phyloP scores from a whole-genome alignment of 1,284 basidiomycete species.

The Cutaneotrichosporon sp. region DNA sequence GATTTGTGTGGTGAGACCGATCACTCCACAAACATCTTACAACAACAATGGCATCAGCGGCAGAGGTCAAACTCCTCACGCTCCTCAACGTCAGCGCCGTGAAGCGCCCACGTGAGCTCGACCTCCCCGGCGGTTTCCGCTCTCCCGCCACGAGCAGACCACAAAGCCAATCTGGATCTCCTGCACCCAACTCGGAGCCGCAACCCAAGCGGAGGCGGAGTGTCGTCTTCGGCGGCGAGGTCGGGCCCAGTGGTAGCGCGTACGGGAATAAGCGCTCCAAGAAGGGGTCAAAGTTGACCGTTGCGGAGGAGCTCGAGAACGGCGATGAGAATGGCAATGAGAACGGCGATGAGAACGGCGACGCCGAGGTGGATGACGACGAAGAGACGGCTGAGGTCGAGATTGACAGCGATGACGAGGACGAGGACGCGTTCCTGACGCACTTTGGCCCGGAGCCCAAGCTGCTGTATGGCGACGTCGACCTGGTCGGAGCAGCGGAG shows the following conservation, averaged over 20 bases:
- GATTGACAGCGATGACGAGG: constrained; percentile 28
- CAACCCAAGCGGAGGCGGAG: constrained; percentile 40
- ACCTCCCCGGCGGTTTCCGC: constrained; percentile 52
- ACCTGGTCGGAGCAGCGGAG: constrained; percentile 30
- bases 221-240: constrained; percentile 48
- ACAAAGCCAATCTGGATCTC: not conserved
- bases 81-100: constrained; percentile 88
- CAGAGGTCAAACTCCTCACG: constrained; percentile 72
- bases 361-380: constrained; percentile 20
- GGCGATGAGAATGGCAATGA: constrained; percentile 21
- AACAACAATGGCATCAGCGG: constrained; percentile 59
- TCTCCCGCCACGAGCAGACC: constrained; percentile 15
- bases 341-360: constrained; percentile 21
- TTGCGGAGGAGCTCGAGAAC: constrained; percentile 16
- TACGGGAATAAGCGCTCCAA: constrained; percentile 32
- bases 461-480: constrained; percentile 28
- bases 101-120: constrained; percentile 57
- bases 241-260: constrained; percentile 51
- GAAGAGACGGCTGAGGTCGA: constrained; percentile 24
- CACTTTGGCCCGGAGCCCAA: constrained; percentile 49
- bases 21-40: constrained; percentile 5
- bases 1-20: constrained; percentile 1
- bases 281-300: constrained; percentile 27
- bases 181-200: not conserved
- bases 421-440: constrained; percentile 48